Conservation (phyloP, 2,329 filamentous ascomycete species). For the Stagonosporopsis chrysanthemi region DNA sequence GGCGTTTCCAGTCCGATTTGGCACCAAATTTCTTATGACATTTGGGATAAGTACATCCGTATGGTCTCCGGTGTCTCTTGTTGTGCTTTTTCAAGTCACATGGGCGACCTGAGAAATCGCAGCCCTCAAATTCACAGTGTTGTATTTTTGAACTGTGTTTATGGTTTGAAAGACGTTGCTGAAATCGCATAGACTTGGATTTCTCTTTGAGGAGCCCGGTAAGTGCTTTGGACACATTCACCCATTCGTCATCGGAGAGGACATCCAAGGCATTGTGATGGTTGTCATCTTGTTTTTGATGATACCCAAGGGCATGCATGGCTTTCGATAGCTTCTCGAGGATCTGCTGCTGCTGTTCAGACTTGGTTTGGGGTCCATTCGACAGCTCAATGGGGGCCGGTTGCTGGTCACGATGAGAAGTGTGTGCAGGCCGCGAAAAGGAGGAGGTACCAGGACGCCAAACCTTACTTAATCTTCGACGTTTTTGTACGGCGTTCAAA, state of each 20-base stretch:
- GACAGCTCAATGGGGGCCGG: not conserved
- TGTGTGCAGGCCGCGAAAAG: not conserved
- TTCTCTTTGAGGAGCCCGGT: slow-evolving; percentile 37
- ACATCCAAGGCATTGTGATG: not conserved
- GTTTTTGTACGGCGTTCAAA: not conserved
- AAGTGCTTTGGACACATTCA: slow-evolving; percentile 35
- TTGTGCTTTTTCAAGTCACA: slow-evolving; percentile 71
- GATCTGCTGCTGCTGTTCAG: slow-evolving; percentile 36
- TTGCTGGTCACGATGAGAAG: too few species aligned
- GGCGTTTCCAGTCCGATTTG: slow-evolving; percentile 93
- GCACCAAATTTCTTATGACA: slow-evolving; percentile 84
- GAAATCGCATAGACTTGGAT: slow-evolving; percentile 15
- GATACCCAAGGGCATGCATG: not conserved
- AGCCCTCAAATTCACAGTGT: slow-evolving; percentile 25
- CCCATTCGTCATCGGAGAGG: not conserved
- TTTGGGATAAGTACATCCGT: slow-evolving; percentile 75
- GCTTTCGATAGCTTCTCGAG: slow-evolving; percentile 36
- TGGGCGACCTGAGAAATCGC: slow-evolving; percentile 1
- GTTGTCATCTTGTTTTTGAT: not conserved
- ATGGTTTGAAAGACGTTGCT: slow-evolving; percentile 24
- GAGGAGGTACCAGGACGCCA: not conserved
- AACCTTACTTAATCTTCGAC: not conserved
- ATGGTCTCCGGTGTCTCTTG: slow-evolving; percentile 82
- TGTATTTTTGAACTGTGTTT: slow-evolving; percentile 18
- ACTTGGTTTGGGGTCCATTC: slow-evolving; percentile 39